Conservation (phyloP, 305 asterid genomes). For the Solanum hybrid region DNA sequence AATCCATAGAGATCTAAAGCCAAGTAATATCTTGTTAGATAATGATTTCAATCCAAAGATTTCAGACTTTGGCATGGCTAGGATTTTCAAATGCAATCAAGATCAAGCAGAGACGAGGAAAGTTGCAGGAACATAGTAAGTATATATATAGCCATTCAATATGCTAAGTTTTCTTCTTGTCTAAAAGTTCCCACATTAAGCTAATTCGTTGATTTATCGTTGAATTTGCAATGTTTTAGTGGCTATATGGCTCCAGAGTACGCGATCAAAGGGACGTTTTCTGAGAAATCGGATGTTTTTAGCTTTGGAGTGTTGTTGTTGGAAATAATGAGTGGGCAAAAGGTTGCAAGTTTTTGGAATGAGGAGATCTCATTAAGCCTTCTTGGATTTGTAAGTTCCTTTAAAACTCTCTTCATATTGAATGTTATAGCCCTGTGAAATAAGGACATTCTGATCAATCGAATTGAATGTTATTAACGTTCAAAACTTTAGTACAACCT, state of each 20-base stretch:
- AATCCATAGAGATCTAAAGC: constrained; percentile 71
- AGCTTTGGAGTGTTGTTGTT: constrained; percentile 67
- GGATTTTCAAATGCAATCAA: constrained; percentile 71
- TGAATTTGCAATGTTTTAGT: constrained; percentile 17
- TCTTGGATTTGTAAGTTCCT: constrained; percentile 52
- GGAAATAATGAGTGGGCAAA: constrained; percentile 65
- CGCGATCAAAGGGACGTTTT: constrained; percentile 79
- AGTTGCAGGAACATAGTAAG: constrained; percentile 89
- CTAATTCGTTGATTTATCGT: not conserved
- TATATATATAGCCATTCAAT: not conserved
- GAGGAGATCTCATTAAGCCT: constrained; percentile 35
- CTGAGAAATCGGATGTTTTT: constrained; percentile 73
- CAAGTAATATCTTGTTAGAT: constrained; percentile 76
- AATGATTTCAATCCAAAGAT: constrained; percentile 82
- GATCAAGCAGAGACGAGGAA: constrained; percentile 64
- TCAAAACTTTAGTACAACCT: not conserved
- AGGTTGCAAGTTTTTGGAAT: constrained; percentile 40
- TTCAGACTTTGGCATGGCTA: constrained; percentile 94
- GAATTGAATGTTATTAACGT: not conserved
- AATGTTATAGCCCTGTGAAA: not conserved
- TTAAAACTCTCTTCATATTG: not conserved
- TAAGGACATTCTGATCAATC: not conserved
- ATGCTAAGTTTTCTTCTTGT: not conserved
- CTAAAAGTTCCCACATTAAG: not conserved
- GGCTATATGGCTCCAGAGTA: constrained; percentile 91